Evolutionary conservation across 1,139 yeast genomes (phyloP).

Genomic region (Magnusiomyces magnusii): DNA sequence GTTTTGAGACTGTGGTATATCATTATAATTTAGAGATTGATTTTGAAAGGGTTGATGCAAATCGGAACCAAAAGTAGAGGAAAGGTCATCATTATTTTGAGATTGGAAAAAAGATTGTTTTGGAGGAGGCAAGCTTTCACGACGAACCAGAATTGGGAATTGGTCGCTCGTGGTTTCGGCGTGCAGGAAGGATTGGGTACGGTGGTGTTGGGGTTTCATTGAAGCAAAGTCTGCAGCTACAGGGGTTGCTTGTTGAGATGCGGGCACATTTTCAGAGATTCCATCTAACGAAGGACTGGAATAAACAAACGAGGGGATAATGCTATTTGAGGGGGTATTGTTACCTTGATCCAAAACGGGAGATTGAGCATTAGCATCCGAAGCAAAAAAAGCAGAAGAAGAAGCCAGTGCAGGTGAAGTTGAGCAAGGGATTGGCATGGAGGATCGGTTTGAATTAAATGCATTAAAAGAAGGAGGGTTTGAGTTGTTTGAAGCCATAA

Average conservation of each 20-base stretch:
- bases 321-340: neutral
- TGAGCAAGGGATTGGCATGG: neutral
- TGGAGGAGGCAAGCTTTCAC: conserved; percentile 22
- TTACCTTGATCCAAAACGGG: neutral
- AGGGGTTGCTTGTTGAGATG: neutral
- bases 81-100: neutral
- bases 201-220: neutral
- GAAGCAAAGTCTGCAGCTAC: neutral
- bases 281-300: neutral
- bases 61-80: neutral
- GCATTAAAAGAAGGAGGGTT: conserved; percentile 2
- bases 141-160: conserved; percentile 37
- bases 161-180: conserved; percentile 37
- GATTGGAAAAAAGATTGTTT: neutral
- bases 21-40: neutral
- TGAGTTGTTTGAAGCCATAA: neutral
- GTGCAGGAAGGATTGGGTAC: conserved; percentile 24
- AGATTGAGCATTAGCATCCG: neutral
- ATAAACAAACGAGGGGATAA: neutral
- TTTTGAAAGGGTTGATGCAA: neutral
- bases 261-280: neutral
- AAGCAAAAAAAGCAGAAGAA: neutral
- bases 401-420: neutral
- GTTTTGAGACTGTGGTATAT: conserved; percentile 2
- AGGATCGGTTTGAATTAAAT: neutral